Base-by-base conservation (phyloP, 306 rosid genomes). In the Canavalia gladiata region DNA sequence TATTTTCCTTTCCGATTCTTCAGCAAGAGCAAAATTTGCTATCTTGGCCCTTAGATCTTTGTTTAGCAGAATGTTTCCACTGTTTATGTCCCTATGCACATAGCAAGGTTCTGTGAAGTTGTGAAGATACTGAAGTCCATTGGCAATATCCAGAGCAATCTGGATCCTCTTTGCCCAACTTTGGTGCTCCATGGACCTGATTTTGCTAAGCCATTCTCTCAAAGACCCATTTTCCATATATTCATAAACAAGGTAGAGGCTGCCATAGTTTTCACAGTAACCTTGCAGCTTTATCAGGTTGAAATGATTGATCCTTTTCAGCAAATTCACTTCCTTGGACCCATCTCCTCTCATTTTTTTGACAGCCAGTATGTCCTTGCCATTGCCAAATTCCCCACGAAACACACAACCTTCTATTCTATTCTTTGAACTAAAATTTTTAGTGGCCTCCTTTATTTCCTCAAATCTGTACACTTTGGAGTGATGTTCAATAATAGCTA, bases 111-210 rank as follows among this genome's bases (percentile, higher is more conserved):
- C 82, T 13, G 92, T 91, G 88, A 87, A 94, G 82, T 88, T 82
- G 87, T 91, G 98, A 64, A 94, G 98, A 90, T 94, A 94, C 68
- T 91, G 88, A 56, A 90, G 94, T 7, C 97, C 94, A 49, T 90
- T 87, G 28, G 97, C 93, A 82, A 91, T 74, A 74, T 94, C 97
- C n/a, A 94, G 55, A 83, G 98, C 94, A 71, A 94, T 90, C 42
- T 82, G 92, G 55, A 90, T 82, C 80, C 94, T 94, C 83, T 58
- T 85, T 28, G 2, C 71, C 93, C 90, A 90, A 67, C 89, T 81
- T 75, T 52, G 62, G 39, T 80, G 83, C 59, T 86, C 87, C 4
- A 13, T 73, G 10, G 87, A 69, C 29, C 13, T 42, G 29, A 62
- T 67, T 81, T 54, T 79, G 12, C 49, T 28, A 4, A 94, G 91